Evolutionary conservation across 768 basidiomycete species (phyloP).

Genomic region (Mycena chlorophos): DNA sequence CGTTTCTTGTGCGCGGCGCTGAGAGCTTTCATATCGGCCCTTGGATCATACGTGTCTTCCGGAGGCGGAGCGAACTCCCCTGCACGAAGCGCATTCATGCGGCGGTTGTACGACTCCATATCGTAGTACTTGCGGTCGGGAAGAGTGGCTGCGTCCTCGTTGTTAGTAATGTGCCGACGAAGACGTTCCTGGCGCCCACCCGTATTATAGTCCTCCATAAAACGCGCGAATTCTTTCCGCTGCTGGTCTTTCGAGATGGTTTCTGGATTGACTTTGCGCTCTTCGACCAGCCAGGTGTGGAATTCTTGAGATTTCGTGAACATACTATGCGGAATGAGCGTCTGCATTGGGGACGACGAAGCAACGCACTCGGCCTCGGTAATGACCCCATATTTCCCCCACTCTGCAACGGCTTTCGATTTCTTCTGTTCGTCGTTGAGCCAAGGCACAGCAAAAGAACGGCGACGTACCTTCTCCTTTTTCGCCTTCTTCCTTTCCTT

Average conservation of each 20-base stretch:
- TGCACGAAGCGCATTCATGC: constrained; percentile 82
- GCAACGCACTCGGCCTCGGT: constrained; percentile 75
- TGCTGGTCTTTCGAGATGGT: constrained; percentile 81
- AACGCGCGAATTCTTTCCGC: constrained; percentile 81
- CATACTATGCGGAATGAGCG: constrained; percentile 49
- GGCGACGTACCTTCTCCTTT: constrained; percentile 53
- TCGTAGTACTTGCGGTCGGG: constrained; percentile 96
- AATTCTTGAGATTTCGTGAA: constrained; percentile 86
- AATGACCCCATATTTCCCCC: constrained; percentile 91
- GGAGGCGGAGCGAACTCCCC: constrained; percentile 78
- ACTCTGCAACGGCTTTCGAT: constrained; percentile 59
- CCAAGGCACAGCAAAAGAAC: neutral
- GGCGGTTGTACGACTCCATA: constrained; percentile 79
- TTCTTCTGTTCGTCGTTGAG: constrained; percentile 46
- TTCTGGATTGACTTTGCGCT: constrained; percentile 89
- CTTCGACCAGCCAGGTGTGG: constrained; percentile 90
- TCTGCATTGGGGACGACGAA: constrained; percentile 1
- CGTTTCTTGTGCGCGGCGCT: constrained; percentile 70
- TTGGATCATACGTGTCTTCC: constrained; percentile 77
- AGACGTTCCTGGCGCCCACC: constrained; percentile 41
- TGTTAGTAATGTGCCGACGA: neutral
- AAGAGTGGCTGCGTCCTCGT: constrained; percentile 63
- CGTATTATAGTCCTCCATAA: constrained; percentile 83
- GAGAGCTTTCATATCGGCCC: constrained; percentile 80
- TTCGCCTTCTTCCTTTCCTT: constrained; percentile 62